These are phyloP conservation scores for Pleoardoris graminearum DNA, from an alignment of 2,329 filamentous ascomycete genomes.

Conservation along the genomic window DNA sequence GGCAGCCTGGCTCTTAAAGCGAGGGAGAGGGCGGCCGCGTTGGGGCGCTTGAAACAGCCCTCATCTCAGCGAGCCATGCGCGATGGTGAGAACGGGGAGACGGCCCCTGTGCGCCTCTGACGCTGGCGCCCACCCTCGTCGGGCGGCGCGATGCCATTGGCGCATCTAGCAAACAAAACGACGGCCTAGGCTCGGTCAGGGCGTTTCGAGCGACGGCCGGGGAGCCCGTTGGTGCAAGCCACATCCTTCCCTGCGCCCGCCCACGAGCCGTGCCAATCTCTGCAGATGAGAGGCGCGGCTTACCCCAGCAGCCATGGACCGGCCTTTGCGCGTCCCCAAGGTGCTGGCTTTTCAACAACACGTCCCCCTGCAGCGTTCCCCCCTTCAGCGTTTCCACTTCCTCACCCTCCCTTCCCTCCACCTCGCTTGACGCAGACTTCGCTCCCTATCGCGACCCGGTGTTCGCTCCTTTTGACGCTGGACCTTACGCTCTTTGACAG, in stretches of 20 bases:
- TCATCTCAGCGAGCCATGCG: slow-evolving; percentile 4
- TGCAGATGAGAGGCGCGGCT: slow-evolving; percentile 11
- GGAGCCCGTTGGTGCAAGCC: not conserved
- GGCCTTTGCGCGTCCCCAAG: slow-evolving; percentile 9
- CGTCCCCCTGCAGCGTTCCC: slow-evolving; percentile 22
- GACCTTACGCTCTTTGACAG: slow-evolving; percentile 45
- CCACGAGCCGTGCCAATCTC: slow-evolving; percentile 17
- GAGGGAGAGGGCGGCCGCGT: not conserved
- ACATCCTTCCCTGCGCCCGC: slow-evolving; percentile 10
- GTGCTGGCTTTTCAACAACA: slow-evolving; percentile 28
- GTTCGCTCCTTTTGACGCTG: slow-evolving; percentile 48
- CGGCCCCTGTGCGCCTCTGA: slow-evolving; percentile 19
- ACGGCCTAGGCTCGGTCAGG: not conserved
- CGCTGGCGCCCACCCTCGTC: slow-evolving; percentile 19
- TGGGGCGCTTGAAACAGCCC: slow-evolving; percentile 9
- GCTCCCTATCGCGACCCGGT: slow-evolving; percentile 36
- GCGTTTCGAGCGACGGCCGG: not conserved
- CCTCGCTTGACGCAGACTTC: slow-evolving; percentile 26
- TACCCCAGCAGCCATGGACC: not conserved
- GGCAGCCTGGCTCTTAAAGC: not conserved
- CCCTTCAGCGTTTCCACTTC: slow-evolving; percentile 22
- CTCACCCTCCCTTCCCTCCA: slow-evolving; percentile 29
- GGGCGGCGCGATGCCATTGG: not conserved
- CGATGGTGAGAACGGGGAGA: slow-evolving; percentile 1
- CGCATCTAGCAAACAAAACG: not conserved